Evolutionary conservation across 805 yeast genomes (phyloP).

Genomic region (Ogataea trehaloabstinens): DNA sequence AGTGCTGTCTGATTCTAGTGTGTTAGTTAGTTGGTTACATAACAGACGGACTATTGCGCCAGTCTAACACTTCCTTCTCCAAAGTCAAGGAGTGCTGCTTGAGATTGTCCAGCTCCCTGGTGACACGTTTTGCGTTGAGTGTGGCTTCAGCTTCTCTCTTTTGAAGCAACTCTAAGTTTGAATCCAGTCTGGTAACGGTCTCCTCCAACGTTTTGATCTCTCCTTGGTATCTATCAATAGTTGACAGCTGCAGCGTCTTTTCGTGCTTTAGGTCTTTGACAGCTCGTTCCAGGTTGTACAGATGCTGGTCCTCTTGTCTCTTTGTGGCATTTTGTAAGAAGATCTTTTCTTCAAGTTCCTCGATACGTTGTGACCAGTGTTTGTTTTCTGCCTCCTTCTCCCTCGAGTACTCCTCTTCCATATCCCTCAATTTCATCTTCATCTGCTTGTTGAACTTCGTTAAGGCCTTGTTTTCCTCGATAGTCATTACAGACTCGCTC

Average conservation of each 20-base stretch:
- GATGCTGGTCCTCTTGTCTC: conserved; percentile 50
- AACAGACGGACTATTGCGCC: conserved; percentile 44
- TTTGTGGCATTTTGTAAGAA: conserved; percentile 45
- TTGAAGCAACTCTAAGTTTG: conserved; percentile 41
- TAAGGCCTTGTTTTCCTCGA: conserved; percentile 67
- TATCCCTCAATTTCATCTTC: conserved; percentile 39
- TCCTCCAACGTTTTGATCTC: conserved; percentile 58
- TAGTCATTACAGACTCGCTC: conserved; percentile 52
- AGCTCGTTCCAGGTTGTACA: conserved; percentile 49
- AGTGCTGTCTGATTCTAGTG: no score
- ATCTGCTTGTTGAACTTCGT: conserved; percentile 54
- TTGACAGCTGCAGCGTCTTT: conserved; percentile 48
- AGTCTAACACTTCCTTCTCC: conserved; percentile 56
- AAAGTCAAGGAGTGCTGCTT: conserved; percentile 51
- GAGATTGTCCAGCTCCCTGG: conserved; percentile 55
- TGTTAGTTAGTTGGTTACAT: no score
- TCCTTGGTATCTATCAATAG: conserved; percentile 51
- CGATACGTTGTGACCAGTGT: conserved; percentile 59
- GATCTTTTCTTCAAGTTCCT: conserved; percentile 50
- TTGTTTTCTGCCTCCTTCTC: conserved; percentile 49
- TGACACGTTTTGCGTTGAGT: conserved; percentile 43
- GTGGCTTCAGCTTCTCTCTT: conserved; percentile 44
- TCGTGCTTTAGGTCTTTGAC: conserved; percentile 53
- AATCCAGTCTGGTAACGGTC: conserved; percentile 45
- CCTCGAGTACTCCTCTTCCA: conserved; percentile 49